These are phyloP conservation scores for Lathyrus tuberosus DNA, from an alignment of 306 rosid species.

Conservation along the genomic window DNA sequence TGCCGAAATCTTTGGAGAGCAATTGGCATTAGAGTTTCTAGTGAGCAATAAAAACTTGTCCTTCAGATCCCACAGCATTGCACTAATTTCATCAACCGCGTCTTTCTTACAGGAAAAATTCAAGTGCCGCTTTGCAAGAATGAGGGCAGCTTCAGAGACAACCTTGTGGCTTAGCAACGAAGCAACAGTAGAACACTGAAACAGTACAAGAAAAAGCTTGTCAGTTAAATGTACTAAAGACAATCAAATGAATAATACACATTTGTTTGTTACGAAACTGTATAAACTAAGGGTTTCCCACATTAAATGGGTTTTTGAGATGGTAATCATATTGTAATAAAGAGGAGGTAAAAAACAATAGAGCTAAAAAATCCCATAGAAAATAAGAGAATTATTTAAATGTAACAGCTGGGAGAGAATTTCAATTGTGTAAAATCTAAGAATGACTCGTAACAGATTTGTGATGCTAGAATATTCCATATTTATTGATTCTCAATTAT, in stretches of 20 bases:
- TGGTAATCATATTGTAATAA: constrained; percentile 20
- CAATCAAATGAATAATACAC: constrained; percentile 22
- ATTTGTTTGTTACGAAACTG: neutral
- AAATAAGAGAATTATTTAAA: constrained; percentile 2
- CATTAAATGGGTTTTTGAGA: neutral
- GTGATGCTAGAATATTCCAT: too few species aligned
- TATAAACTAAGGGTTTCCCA: neutral
- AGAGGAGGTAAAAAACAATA: neutral
- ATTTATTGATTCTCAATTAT: too few species aligned
- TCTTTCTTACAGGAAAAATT: constrained; percentile 71
- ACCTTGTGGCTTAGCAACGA: constrained; percentile 70
- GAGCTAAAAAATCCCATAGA: neutral
- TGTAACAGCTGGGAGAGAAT: neutral
- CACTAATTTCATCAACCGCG: constrained; percentile 55
- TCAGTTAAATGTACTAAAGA: constrained; percentile 32
- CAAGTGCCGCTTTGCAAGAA: constrained; percentile 68
- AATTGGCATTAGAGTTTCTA: constrained; percentile 35
- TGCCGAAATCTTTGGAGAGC: constrained; percentile 47
- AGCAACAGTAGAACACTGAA: constrained; percentile 88
- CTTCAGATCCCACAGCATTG: constrained; percentile 62
- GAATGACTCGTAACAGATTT: too few species aligned
- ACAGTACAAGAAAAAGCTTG: constrained; percentile 30
- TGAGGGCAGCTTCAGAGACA: constrained; percentile 62
- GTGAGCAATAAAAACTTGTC: constrained; percentile 48
- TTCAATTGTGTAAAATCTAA: too few species aligned